Base-by-base conservation (phyloP, 2,329 filamentous ascomycete genomes). In the Colletotrichum camelliae region DNA sequence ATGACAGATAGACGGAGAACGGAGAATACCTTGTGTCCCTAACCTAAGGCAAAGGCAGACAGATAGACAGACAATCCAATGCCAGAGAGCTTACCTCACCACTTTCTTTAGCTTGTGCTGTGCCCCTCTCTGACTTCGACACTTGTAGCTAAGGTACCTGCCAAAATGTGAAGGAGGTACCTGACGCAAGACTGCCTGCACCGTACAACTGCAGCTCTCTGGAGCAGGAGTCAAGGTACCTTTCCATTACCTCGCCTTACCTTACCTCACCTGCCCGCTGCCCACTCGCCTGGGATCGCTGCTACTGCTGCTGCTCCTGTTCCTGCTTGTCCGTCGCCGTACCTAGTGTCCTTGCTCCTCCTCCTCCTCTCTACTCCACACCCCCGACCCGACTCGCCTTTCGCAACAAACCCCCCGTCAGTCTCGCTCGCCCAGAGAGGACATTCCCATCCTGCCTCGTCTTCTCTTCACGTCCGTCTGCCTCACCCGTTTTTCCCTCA, bases 381-480 rank as follows among this genome's bases (percentile, higher is more conserved):
- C 61, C 70, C 67, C 74, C 67, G 33, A 66, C 72, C 73, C 73
- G 69, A 75, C 67, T 71, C 77, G 71, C 68, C 77, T 71, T 75
- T 70, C 65, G 74, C 74, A 76, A 74, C 74, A 76, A 71, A 64
- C 72, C 74, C 76, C 73, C 76, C 73, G 71, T 68, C 66, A 69
- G 72, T 76, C 76, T 48, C 70, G 76, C 71, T 75, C 68, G 66
- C 52, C 55, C 52, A 68, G 69, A 75, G 75, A 78, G 75, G 72
- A 75, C 77, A 74, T 77, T 78, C 77, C 73, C 77, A 77, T 77
- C 67, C 70, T 76, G 61, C 70, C 70, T 74, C 64, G 68, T 68
- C 75, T 77, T 76, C 75, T 78, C 75, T 77, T 73, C 75, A 72
- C 67, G 58, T 72, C 61, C 69, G 68, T 77, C 74, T 72, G 62